phyloP scores from a whole-genome alignment of 495 filamentous ascomycete species.

The Polyplosphaeria fusca region DNA sequence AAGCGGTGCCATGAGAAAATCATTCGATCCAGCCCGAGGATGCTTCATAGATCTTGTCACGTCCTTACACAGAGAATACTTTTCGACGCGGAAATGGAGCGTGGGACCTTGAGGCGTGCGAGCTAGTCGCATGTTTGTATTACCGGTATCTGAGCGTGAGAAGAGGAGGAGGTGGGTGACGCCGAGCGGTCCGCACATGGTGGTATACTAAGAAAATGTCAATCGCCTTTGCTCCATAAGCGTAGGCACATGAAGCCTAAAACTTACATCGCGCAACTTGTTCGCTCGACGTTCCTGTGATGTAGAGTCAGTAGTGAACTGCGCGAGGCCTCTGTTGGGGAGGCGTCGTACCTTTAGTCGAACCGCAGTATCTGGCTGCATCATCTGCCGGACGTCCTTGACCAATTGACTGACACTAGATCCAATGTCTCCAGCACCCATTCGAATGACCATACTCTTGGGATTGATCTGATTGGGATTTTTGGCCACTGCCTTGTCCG shows the following conservation, averaged over 20 bases:
- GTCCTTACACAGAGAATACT: conserved; percentile 91
- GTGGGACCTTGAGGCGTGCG: conserved; percentile 89
- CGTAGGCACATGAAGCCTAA: too few relatives aligned
- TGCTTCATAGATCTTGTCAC: conserved; percentile 75
- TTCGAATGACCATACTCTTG: conserved; percentile 97
- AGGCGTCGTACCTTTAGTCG: conserved; percentile 60
- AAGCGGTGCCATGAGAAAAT: conserved; percentile 77
- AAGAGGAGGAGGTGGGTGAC: conserved; percentile 94
- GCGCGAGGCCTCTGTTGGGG: too few relatives aligned
- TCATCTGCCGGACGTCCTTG: conserved; percentile 84
- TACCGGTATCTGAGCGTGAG: conserved; percentile 82
- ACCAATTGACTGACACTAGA: conserved; percentile 88
- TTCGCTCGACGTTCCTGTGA: conserved; percentile 82
- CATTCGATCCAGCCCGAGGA: conserved; percentile 75
- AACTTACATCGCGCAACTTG: conserved; percentile 82
- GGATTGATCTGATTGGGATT: conserved; percentile 54
- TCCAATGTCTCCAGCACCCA: conserved; percentile 90
- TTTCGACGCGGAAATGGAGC: conserved; percentile 91
- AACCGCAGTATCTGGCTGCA: conserved; percentile 91
- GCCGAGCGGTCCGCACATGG: conserved; percentile 92
- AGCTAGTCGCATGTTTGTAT: conserved; percentile 87
- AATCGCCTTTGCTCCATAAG: too few relatives aligned
- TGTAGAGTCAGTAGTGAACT: background rate
- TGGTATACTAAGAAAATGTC: too few relatives aligned
- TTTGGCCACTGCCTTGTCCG: conserved; percentile 18